Conservation (phyloP, 345 rosid species). For the Camelina laxa region DNA sequence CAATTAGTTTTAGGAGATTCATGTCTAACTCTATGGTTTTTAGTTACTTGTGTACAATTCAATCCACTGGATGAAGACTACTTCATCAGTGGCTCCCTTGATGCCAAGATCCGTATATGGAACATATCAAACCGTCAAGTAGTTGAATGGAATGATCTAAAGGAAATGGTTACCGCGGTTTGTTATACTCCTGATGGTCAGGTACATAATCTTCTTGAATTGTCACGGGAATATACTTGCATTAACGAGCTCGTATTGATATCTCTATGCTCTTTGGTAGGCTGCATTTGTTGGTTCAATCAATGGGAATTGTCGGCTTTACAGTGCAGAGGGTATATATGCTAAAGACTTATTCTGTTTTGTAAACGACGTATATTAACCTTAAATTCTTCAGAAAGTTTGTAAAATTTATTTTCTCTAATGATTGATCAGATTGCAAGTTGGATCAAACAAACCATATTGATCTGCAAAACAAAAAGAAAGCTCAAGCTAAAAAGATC, state of each 20-base stretch:
- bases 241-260: neutral
- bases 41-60: constrained; percentile 96
- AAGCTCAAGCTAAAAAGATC: constrained; percentile 66
- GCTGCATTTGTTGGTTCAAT: constrained; percentile 88
- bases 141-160: constrained; percentile 86
- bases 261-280: constrained; percentile 43
- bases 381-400: neutral
- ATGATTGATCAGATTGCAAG: constrained; percentile 62
- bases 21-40: constrained; percentile 29
- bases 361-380: constrained; percentile 1
- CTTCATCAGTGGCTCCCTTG: constrained; percentile 97
- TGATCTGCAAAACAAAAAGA: constrained; percentile 67
- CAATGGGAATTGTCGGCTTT: constrained; percentile 76
- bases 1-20: neutral
- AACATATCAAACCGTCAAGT: constrained; percentile 68
- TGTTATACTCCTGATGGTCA: constrained; percentile 96
- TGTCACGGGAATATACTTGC: neutral
- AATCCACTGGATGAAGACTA: constrained; percentile 87
- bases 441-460: constrained; percentile 55
- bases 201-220: constrained; percentile 48
- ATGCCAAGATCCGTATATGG: constrained; percentile 92
- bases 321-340: constrained; percentile 65
- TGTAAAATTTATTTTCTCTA: neutral
- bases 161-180: constrained; percentile 94
- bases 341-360: constrained; percentile 22